Evolutionary conservation across 805 yeast species (phyloP).

Genomic region (Candida loeiensis): DNA sequence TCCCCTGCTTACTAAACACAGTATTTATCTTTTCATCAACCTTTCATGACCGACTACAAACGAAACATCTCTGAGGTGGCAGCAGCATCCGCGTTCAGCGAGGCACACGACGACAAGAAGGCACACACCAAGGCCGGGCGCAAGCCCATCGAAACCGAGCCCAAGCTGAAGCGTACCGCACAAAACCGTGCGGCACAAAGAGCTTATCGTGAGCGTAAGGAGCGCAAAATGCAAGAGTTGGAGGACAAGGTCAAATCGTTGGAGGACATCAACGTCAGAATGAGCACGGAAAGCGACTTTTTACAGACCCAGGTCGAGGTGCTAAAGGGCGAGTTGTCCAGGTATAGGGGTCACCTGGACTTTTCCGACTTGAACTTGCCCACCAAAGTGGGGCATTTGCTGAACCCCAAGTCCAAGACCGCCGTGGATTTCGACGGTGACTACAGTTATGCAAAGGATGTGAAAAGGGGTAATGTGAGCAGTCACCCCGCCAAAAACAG

Average conservation of each 20-base stretch:
- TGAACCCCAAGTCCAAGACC: slow-evolving; percentile 13
- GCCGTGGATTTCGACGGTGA: background rate
- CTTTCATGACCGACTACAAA: slow-evolving; percentile 28
- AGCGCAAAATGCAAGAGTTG: slow-evolving; percentile 76
- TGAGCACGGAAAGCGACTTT: slow-evolving; percentile 68
- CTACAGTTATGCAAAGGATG: too few species aligned
- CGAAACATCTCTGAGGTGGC: slow-evolving; percentile 25
- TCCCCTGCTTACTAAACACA: slow-evolving; percentile 1
- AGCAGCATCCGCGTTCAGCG: background rate
- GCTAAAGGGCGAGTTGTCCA: slow-evolving; percentile 65
- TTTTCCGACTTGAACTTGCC: slow-evolving; percentile 31
- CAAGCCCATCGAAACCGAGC: slow-evolving; percentile 74
- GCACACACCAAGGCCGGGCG: slow-evolving; percentile 67
- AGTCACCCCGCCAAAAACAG: background rate
- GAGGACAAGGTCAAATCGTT: slow-evolving; percentile 72
- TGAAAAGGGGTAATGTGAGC: too few species aligned
- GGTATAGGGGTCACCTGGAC: slow-evolving; percentile 45
- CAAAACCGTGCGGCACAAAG: slow-evolving; percentile 99
- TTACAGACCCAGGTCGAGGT: slow-evolving; percentile 73
- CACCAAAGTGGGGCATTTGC: slow-evolving; percentile 27
- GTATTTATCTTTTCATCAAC: background rate
- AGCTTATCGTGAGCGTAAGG: slow-evolving; percentile 93
- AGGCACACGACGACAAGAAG: slow-evolving; percentile 34
- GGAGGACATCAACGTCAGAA: slow-evolving; percentile 68
- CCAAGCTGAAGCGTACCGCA: slow-evolving; percentile 87